These are phyloP conservation scores for Prunus mira DNA, from an alignment of 306 rosid genomes.

Conservation along the genomic window DNA sequence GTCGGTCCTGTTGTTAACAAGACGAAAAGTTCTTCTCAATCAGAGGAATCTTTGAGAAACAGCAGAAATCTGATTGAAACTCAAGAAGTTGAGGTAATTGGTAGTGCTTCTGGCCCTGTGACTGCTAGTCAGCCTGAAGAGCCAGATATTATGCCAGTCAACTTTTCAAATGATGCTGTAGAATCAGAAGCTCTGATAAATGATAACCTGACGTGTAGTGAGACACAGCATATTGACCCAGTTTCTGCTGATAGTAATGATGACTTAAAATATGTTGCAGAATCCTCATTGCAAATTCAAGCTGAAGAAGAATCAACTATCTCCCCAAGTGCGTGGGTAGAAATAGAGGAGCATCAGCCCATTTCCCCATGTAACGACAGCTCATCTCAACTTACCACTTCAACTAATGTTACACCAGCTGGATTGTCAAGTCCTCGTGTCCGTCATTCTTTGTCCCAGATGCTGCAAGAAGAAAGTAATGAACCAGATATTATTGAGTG, in stretches of 20 bases:
- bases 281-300: constrained; percentile 38
- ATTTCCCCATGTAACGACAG: constrained; percentile 42
- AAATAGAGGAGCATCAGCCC: constrained; percentile 76
- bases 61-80: constrained; percentile 41
- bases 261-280: constrained; percentile 42
- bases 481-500: constrained; percentile 78
- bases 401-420: constrained; percentile 41
- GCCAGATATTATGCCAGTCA: constrained; percentile 31
- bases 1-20: constrained; percentile 45
- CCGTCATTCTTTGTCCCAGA: constrained; percentile 95
- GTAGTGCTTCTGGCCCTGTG: constrained; percentile 47
- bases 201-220: constrained; percentile 38
- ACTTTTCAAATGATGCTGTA: constrained; percentile 36
- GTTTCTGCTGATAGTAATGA: constrained; percentile 34
- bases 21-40: constrained; percentile 50
- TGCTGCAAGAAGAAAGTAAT: constrained; percentile 92
- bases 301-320: constrained; percentile 76
- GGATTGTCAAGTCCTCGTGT: constrained; percentile 70
- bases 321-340: constrained; percentile 85
- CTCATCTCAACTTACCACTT: constrained; percentile 45
- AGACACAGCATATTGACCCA: constrained; percentile 41
- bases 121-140: constrained; percentile 53
- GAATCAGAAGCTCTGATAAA: constrained; percentile 49
- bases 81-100: constrained; percentile 47
- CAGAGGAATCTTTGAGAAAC: constrained; percentile 43